Conservation (phyloP, 164 flowering plant species). For the Akebia trifoliata region DNA sequence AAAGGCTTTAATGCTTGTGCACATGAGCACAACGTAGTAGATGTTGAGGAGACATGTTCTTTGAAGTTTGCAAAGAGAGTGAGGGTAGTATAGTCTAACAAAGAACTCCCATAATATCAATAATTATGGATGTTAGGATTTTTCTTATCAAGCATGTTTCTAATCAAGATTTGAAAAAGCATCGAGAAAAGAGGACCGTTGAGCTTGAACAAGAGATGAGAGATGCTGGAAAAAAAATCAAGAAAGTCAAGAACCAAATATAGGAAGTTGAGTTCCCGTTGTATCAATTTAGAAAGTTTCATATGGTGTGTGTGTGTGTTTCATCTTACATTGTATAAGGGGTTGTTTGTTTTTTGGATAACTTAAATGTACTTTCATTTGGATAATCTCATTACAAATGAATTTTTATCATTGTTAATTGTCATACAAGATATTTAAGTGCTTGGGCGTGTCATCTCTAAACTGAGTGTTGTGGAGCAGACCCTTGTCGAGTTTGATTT, state of each 20-base stretch:
- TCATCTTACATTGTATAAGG: too few species aligned
- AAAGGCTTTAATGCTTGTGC: conserved; percentile 77
- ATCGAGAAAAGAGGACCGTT: conserved; percentile 37
- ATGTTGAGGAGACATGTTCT: conserved; percentile 69
- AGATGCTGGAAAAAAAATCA: conserved; percentile 50
- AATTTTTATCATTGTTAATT: too few species aligned
- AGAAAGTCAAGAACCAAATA: conserved; percentile 40
- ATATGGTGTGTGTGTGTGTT: too few species aligned
- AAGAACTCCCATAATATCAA: conserved; percentile 37
- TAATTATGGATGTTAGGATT: too few species aligned
- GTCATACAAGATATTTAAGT: too few species aligned
- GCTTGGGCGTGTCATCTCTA: too few species aligned
- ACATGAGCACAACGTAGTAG: conserved; percentile 63
- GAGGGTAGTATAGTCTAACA: conserved; percentile 46
- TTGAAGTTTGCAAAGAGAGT: conserved; percentile 68
- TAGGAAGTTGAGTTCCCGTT: conserved; percentile 37
- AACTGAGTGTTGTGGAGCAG: too few species aligned
- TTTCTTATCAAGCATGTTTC: background rate
- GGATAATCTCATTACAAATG: too few species aligned
- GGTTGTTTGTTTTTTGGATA: too few species aligned
- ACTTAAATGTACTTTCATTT: too few species aligned
- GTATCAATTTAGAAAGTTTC: too few species aligned
- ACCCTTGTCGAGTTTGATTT: too few species aligned
- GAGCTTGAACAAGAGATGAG: conserved; percentile 51
- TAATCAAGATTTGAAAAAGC: conserved; percentile 51